Conservation (phyloP, 2,329 filamentous ascomycete genomes). For the Penicillium polonicum region DNA sequence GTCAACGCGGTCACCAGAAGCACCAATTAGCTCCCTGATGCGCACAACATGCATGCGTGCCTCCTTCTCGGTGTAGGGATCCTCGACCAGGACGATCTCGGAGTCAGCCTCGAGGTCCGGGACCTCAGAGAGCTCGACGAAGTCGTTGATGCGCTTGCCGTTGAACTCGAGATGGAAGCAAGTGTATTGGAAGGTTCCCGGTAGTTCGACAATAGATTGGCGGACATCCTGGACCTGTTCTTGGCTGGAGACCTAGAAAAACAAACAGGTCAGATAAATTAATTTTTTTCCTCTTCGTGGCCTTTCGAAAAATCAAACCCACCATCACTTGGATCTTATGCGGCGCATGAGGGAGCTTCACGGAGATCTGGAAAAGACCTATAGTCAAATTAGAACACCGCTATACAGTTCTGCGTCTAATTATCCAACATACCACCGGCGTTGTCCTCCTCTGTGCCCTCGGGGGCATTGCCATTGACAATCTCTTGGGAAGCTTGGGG, state of each 20-base stretch:
- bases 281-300: constrained; percentile 1
- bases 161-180: constrained; percentile 97
- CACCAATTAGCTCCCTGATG: constrained; percentile 88
- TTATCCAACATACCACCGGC: constrained; percentile 34
- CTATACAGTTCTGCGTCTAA: background rate
- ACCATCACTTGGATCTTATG: constrained; percentile 84
- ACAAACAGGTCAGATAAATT: constrained; percentile 25
- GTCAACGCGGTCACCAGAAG: constrained; percentile 84
- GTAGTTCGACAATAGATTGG: constrained; percentile 92
- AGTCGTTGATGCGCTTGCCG: constrained; percentile 89
- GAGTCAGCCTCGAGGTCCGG: constrained; percentile 73
- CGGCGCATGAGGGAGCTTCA: constrained; percentile 77
- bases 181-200: constrained; percentile 91
- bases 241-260: constrained; percentile 73
- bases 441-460: constrained; percentile 38
- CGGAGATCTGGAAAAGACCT: constrained; percentile 68
- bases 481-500: constrained; percentile 31
- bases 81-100: constrained; percentile 79
- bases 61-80: constrained; percentile 98
- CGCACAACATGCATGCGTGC: constrained; percentile 91
- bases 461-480: constrained; percentile 36
- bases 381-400: constrained; percentile 16
- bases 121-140: constrained; percentile 86
- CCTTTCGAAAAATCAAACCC: constrained; percentile 36
- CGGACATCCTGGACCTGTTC: constrained; percentile 97